Conservation (phyloP, 2,329 filamentous ascomycete genomes). For the Emmonsiellopsis sp. region DNA sequence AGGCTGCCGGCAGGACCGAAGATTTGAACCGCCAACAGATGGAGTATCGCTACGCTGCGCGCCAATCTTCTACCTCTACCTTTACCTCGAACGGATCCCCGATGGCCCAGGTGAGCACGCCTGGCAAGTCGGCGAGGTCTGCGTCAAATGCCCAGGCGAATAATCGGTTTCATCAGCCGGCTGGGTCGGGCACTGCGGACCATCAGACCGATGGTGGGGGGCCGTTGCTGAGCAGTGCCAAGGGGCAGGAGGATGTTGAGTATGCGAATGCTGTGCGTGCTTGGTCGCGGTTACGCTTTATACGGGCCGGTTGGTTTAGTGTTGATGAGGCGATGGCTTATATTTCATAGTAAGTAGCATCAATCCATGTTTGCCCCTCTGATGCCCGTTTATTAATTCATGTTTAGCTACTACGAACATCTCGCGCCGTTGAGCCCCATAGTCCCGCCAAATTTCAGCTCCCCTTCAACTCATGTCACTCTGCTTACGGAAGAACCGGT, state of each 20-base stretch:
- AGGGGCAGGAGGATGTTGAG: constrained; percentile 22
- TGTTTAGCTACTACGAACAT: constrained; percentile 70
- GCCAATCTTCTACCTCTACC: constrained; percentile 27
- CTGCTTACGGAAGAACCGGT: constrained; percentile 87
- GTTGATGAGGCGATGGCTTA: constrained; percentile 88
- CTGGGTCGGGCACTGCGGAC: constrained; percentile 40
- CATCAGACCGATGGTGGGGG: constrained; percentile 5
- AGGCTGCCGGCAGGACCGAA: constrained; percentile 55
- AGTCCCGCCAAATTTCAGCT: constrained; percentile 79
- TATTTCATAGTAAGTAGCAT: constrained; percentile 65
- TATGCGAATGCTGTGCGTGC: constrained; percentile 62
- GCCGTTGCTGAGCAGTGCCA: neutral
- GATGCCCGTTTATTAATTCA: constrained; percentile 7
- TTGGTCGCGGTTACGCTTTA: constrained; percentile 90
- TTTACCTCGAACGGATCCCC: constrained; percentile 30
- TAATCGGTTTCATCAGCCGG: constrained; percentile 37
- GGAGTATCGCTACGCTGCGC: constrained; percentile 34
- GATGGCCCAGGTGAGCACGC: constrained; percentile 24
- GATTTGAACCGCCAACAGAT: constrained; percentile 40
- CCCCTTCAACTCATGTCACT: constrained; percentile 67
- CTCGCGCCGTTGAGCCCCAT: constrained; percentile 89
- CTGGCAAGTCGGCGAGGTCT: constrained; percentile 25
- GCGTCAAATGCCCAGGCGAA: constrained; percentile 28
- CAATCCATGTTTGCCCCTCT: constrained; percentile 5
- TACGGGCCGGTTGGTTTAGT: constrained; percentile 94